Percentiles rank a stretch among this genome's conserved stretches.
Evolutionary conservation across 2,329 filamentous ascomycete species (phyloP).

Genomic region (Arthrobotrys sphaeroides): DNA sequence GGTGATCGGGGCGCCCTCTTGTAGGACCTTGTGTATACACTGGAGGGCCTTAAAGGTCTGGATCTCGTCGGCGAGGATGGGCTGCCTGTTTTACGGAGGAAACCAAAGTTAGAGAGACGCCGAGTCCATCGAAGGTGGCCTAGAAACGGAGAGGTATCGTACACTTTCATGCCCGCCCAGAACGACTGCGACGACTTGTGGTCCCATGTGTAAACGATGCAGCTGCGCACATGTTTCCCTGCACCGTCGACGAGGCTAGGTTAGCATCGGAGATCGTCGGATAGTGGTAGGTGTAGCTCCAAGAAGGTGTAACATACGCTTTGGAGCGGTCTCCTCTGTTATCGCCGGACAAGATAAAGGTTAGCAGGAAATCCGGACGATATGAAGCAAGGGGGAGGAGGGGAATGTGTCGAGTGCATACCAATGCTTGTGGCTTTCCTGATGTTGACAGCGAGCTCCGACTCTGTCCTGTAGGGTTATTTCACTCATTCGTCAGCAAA

Average conservation of each 20-base stretch:
- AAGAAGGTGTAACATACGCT: conserved; percentile 64
- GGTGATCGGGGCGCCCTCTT: conserved; percentile 90
- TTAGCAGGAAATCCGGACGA: conserved; percentile 22
- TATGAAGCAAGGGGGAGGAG: conserved; percentile 20
- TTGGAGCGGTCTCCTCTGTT: conserved; percentile 74
- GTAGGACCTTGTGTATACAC: conserved; percentile 95
- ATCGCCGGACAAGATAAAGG: conserved; percentile 54
- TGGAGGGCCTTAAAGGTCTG: conserved; percentile 99
- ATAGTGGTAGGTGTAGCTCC: not conserved
- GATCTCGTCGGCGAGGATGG: conserved; percentile 96
- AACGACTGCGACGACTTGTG: conserved; percentile 95
- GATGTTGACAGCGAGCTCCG: conserved; percentile 75
- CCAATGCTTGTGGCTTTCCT: conserved; percentile 74
- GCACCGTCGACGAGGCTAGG: conserved; percentile 18
- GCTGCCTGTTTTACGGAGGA: conserved; percentile 71
- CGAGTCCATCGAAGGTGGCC: not conserved
- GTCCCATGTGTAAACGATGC: conserved; percentile 99
- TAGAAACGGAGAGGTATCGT: conserved; percentile 62
- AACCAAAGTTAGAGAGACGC: not conserved
- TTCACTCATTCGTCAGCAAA: conserved; percentile 9
- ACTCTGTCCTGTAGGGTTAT: conserved; percentile 68
- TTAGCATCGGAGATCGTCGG: conserved; percentile 8
- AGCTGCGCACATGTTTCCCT: conserved; percentile 95
- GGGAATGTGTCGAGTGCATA: conserved; percentile 12
- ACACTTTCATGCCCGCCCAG: conserved; percentile 99